Evolutionary conservation across 176 grass and related monocot genomes (phyloP).

Genomic region (Eragrostis nindensis): DNA sequence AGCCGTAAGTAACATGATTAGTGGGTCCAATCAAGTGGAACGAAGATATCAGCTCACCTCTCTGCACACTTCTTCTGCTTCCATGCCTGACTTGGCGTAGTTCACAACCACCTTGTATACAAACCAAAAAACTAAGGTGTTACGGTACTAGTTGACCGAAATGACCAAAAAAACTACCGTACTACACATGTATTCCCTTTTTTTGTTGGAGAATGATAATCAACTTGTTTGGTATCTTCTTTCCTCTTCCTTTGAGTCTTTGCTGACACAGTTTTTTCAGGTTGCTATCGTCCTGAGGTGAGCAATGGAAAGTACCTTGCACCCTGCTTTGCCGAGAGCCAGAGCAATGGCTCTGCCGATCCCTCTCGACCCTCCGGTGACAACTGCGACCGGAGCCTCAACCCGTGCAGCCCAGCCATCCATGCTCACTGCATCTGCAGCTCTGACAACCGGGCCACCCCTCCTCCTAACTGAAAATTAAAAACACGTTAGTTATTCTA

Average conservation of each 20-base stretch:
- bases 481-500: background rate
- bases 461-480: background rate
- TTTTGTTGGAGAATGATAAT: too few relatives aligned
- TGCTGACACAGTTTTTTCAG: too few relatives aligned
- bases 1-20: background rate
- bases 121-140: too few relatives aligned
- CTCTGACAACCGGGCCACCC: background rate
- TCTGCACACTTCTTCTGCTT: slow-evolving; percentile 92
- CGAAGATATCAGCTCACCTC: slow-evolving; percentile 50
- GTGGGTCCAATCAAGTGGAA: background rate
- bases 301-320: slow-evolving; percentile 54
- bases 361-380: slow-evolving; percentile 78
- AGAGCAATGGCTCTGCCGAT: slow-evolving; percentile 83
- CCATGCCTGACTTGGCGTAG: slow-evolving; percentile 81
- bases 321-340: slow-evolving; percentile 75
- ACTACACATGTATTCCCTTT: background rate
- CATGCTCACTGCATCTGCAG: slow-evolving; percentile 1
- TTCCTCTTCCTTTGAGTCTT: too few relatives aligned
- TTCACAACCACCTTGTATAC: slow-evolving; percentile 76
- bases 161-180: too few relatives aligned
- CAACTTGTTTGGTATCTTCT: too few relatives aligned
- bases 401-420: slow-evolving; percentile 19
- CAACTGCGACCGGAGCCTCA: slow-evolving; percentile 42
- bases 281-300: background rate
- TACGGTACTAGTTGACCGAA: too few relatives aligned